Evolutionary conservation across 257 asterid genomes (phyloP).

Genomic region (Eustoma russellianum): DNA sequence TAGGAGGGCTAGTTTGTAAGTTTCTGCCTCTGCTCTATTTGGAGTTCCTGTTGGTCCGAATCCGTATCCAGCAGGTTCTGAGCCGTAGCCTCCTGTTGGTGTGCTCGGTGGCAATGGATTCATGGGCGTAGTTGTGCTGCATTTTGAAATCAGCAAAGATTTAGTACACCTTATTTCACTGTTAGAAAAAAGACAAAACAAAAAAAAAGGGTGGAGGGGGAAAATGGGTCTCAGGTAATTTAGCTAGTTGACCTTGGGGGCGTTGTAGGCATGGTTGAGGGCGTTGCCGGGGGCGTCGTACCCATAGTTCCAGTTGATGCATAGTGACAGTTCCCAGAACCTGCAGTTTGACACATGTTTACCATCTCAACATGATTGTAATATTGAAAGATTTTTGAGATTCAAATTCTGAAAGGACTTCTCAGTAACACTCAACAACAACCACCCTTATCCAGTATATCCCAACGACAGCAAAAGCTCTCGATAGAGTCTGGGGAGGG

Average conservation of each 20-base stretch:
- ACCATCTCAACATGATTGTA: no score
- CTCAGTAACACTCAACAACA: no score
- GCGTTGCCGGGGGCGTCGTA: conserved; percentile 22
- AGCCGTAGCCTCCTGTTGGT: conserved; percentile 40
- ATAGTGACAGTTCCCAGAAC: conserved; percentile 73
- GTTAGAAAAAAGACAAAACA: no score
- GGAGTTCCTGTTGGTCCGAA: conserved; percentile 68
- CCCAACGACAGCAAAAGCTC: no score
- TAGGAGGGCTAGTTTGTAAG: conserved; percentile 33
- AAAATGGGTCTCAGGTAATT: background rate
- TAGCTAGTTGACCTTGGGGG: conserved; percentile 64
- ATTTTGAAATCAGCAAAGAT: conserved; percentile 13
- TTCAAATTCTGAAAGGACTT: no score
- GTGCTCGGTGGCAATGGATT: conserved; percentile 50
- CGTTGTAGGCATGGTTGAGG: conserved; percentile 23
- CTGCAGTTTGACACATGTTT: conserved; percentile 24
- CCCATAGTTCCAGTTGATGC: conserved; percentile 22
- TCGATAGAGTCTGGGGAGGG: no score
- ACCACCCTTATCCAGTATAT: no score
- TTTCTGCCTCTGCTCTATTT: conserved; percentile 34
- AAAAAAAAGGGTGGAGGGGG: background rate
- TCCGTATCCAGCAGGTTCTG: conserved; percentile 40
- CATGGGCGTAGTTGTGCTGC: conserved; percentile 63
- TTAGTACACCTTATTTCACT: conserved; percentile 3
- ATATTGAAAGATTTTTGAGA: no score